phyloP scores from a whole-genome alignment of 352 stramenopile genomes.

The Pythium utonaiense region DNA sequence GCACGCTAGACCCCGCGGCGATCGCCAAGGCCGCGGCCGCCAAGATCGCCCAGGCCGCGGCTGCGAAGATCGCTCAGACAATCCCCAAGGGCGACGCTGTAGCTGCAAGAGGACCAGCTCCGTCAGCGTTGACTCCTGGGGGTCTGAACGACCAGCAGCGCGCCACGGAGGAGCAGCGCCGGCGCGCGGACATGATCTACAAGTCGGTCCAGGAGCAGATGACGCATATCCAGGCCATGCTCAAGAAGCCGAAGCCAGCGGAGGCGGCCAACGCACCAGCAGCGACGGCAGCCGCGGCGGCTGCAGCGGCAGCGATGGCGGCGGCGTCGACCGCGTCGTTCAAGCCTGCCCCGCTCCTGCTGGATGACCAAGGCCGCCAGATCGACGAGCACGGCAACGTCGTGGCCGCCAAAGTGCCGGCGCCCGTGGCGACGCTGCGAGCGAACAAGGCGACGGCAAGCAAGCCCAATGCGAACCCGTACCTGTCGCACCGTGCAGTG shows the following conservation, averaged over 20 bases:
- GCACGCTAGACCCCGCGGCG: slow-evolving; percentile 43
- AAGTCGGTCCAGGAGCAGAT: slow-evolving; percentile 87
- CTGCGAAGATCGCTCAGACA: slow-evolving; percentile 62
- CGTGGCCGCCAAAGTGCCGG: slow-evolving; percentile 38
- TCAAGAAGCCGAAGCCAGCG: slow-evolving; percentile 38
- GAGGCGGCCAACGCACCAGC: slow-evolving; percentile 5
- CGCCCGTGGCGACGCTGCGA: slow-evolving; percentile 45
- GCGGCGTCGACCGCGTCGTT: slow-evolving; percentile 27
- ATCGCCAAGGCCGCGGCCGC: slow-evolving; percentile 57
- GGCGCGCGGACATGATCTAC: slow-evolving; percentile 71
- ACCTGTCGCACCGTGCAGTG: slow-evolving; percentile 70
- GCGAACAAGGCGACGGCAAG: slow-evolving; percentile 39
- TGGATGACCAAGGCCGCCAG: slow-evolving; percentile 78
- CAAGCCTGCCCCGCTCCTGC: slow-evolving; percentile 71
- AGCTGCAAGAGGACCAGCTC: neutral
- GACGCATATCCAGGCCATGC: slow-evolving; percentile 64
- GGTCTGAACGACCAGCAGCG: slow-evolving; percentile 30
- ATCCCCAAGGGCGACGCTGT: slow-evolving; percentile 28
- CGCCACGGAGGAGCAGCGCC: slow-evolving; percentile 51
- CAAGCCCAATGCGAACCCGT: slow-evolving; percentile 60
- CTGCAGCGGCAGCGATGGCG: neutral
- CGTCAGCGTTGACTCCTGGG: neutral
- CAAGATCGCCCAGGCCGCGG: slow-evolving; percentile 50
- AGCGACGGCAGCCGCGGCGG: neutral
- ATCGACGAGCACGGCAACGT: slow-evolving; percentile 73